Percentiles rank a stretch among this genome's conserved stretches.
Conservation (phyloP, 768 basidiomycete genomes). For the Rhodocollybia butyracea region DNA sequence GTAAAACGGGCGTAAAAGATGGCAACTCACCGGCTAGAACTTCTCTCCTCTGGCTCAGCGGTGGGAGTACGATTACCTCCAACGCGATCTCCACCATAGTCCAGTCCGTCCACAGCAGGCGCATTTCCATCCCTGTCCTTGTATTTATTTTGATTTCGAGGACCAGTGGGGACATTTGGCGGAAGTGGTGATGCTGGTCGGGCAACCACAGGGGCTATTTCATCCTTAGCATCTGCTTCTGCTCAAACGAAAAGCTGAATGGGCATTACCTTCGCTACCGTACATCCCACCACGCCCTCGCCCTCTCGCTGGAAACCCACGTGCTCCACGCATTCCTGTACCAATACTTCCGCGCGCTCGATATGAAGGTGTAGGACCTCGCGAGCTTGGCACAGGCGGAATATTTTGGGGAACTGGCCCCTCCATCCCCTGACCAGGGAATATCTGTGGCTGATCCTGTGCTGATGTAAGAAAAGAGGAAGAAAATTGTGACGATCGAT, state of each 20-base stretch:
- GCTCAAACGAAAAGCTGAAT: conserved; percentile 7
- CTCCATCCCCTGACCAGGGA: conserved; percentile 26
- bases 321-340: conserved; percentile 33
- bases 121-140: conserved; percentile 86
- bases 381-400: conserved; percentile 14
- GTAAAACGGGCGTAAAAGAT: neutral
- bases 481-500: conserved; percentile 19
- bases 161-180: conserved; percentile 84
- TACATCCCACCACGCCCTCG: conserved; percentile 39
- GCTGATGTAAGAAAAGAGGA: conserved; percentile 11
- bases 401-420: neutral
- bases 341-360: conserved; percentile 31
- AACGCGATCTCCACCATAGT: conserved; percentile 59
- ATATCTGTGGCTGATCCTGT: conserved; percentile 53
- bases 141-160: conserved; percentile 86
- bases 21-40: conserved; percentile 50
- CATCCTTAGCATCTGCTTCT: neutral
- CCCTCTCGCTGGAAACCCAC: conserved; percentile 36
- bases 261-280: conserved; percentile 34
- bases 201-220: conserved; percentile 48
- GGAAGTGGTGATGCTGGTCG: conserved; percentile 84
- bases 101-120: conserved; percentile 84
- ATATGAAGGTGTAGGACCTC: conserved; percentile 31
- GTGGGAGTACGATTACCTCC: conserved; percentile 50
- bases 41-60: conserved; percentile 66